Evolutionary conservation across 768 basidiomycete species (phyloP), one percentile per base, ranked within the genome.

Genomic region (button mushroom (Agaricus bisporus)): DNA sequence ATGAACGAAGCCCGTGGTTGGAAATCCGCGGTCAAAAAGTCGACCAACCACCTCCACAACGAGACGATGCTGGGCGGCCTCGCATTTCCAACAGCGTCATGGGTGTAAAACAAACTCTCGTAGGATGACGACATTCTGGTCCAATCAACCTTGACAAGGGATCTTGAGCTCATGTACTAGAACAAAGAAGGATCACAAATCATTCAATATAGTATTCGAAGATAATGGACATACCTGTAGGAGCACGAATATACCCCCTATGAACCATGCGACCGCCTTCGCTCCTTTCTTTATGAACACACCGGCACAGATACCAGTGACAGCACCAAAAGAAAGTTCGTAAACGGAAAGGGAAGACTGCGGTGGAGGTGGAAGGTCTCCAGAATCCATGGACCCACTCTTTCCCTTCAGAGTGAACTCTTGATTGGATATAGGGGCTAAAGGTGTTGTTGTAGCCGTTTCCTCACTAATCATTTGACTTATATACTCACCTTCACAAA

Each of bases 251-350:
- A 90, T 72, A 3, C 92, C 93, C 3, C 95, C 95, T n/a, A 97
- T 70, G 41, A 88, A 64, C 70, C 92, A 94, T 0, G 94, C 95
- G 10, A 86, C 68, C 2, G 81, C 74, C 66, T 86, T 90, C 7
- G 86, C 81, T n/a, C 95, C 95, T 68, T 95, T 98, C 71, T 97
- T 98, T 60, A 95, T 75, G 64, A 98, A 98, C 0, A 98, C 78
- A 0, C 95, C 95, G 0, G 91, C 83, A 62, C 92, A 97, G 39
- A 98, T 65, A 0, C 95, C 95, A 52, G 85, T 81, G 0, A 89
- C 84, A 4, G 92, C 90, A 10, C 95, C 95, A 64, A 98, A 98
- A 0, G 84, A 75, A 25, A 98, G 80, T 59, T 95, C 86, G 63
- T 86, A 86, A 17, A 82, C 54, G 51, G 84, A 89, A n/a, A 97